Base-by-base conservation (phyloP, 1,284 basidiomycete genomes). In the Malassezia sympodialis region DNA sequence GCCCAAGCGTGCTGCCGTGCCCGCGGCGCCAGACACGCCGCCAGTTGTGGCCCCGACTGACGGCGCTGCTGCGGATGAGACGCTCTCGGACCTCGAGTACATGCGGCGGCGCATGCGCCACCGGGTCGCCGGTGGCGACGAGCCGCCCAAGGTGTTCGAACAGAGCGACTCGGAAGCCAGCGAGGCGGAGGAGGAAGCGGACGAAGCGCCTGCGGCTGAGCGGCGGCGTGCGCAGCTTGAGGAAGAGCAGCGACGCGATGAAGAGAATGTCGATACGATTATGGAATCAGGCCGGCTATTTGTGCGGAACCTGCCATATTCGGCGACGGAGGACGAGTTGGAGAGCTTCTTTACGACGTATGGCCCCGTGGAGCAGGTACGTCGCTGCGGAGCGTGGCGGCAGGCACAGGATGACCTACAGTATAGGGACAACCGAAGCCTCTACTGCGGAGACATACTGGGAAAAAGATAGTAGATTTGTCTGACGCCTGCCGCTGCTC, bases 281-380 rank as follows among this genome's bases (percentile, higher is more conserved):
- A 77, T 86, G 23, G 81, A 82, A 54, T 90, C 88, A 0, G 82
- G 83, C 0, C 83, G 93, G 1, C 78, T 96, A 4, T 96, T 96
- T 72, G 78, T 96, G 6, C 87, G 93, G 12, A 98, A 96, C 72
- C 76, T 96, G 17, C 81, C 90, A 0, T 96, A 89, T 69, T 81
- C 85, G 0, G 87, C 87, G 54, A 85, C 84, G 1, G 82, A 86
- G 30, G 77, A 80, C 3, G 88, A 94, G 49, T 75, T 96, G 2
- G 72, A 76, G 7, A 78, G 80, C n/a, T 79, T 84, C 6, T 90
- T 93, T 72, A 75, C 77, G 8, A 77, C 80, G 0, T 88, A 82
- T 72, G 91, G 90, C 8, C 78, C 81, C 40, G 74, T 96, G 41
- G 80, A 63, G 27, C 74, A 77, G 63, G 76, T 76, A 51, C 65